A percentile compares a stretch with the other conserved stretches of the same genome.
phyloP scores from a whole-genome alignment of 208 protist species.

The Trypanosoma cruzi region DNA sequence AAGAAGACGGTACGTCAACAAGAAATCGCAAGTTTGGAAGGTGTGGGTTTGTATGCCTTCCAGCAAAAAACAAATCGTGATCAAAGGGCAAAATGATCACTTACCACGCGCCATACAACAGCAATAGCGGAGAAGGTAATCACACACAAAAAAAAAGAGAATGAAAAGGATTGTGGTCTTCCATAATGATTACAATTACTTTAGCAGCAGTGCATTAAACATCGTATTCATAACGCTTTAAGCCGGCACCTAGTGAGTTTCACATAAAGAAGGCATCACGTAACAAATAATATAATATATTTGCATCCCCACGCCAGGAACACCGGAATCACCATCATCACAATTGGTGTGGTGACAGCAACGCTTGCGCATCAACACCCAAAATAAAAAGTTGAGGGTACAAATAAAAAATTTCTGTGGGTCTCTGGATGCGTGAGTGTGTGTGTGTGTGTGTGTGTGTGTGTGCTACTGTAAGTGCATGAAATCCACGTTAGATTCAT shows the following conservation, averaged over 20 bases:
- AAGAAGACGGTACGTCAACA: conserved; percentile 9
- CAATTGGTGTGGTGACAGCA: not conserved
- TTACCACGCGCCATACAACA: not conserved
- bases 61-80: not conserved
- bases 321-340: not conserved
- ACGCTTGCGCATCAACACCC: not conserved
- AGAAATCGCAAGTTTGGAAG: not conserved
- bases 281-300: not conserved
- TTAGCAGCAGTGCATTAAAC: not conserved
- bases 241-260: not conserved
- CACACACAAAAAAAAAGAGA: not conserved
- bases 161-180: not conserved
- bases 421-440: too few relatives aligned
- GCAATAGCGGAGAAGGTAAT: not conserved
- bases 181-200: not conserved
- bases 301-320: not conserved
- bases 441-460: not conserved
- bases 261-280: not conserved
- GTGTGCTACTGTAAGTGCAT: not conserved
- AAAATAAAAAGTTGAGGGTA: not conserved
- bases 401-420: not conserved
- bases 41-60: not conserved
- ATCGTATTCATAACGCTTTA: not conserved
- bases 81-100: not conserved
- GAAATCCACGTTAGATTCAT: not conserved